Percentiles rank a stretch among this genome's conserved stretches.
phyloP scores from a whole-genome alignment of 2,329 filamentous ascomycete species.

The Moelleriella libera region DNA sequence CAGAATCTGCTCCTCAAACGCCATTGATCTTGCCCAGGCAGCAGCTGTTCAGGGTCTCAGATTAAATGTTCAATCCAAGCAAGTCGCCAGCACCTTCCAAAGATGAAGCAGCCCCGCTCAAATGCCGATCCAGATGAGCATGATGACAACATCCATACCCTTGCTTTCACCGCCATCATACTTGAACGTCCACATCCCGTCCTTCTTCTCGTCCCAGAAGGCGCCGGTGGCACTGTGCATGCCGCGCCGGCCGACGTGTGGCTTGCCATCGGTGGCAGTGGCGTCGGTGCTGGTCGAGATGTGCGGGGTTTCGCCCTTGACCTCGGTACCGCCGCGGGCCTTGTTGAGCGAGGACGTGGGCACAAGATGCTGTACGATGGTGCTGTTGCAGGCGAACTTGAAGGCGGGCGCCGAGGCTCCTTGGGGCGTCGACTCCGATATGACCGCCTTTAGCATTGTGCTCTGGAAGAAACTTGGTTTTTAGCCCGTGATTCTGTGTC shows the following conservation, averaged over 20 bases:
- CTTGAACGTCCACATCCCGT: constrained; percentile 84
- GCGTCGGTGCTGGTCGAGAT: constrained; percentile 39
- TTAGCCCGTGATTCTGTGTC: constrained; percentile 1
- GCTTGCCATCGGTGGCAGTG: constrained; percentile 47
- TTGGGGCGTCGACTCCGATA: constrained; percentile 55
- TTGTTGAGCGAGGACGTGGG: constrained; percentile 52
- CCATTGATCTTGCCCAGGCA: neutral
- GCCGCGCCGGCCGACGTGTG: constrained; percentile 70
- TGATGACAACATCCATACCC: constrained; percentile 56
- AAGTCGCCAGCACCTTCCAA: neutral
- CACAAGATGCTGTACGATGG: constrained; percentile 87
- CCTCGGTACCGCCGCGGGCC: constrained; percentile 34
- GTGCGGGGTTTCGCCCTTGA: constrained; percentile 33
- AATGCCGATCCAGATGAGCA: constrained; percentile 66
- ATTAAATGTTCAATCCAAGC: neutral
- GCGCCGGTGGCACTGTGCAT: constrained; percentile 80
- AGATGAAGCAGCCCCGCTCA: constrained; percentile 14
- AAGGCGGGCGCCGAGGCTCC: constrained; percentile 47
- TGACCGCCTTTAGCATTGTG: constrained; percentile 62
- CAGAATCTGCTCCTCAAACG: neutral
- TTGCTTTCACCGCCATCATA: constrained; percentile 56
- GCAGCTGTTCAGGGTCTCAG: neutral
- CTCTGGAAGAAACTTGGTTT: constrained; percentile 33
- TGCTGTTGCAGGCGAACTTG: constrained; percentile 97
- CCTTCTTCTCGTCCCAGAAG: constrained; percentile 83